Conservation (phyloP, 2,329 filamentous ascomycete species). For the Colletotrichum camelliae region DNA sequence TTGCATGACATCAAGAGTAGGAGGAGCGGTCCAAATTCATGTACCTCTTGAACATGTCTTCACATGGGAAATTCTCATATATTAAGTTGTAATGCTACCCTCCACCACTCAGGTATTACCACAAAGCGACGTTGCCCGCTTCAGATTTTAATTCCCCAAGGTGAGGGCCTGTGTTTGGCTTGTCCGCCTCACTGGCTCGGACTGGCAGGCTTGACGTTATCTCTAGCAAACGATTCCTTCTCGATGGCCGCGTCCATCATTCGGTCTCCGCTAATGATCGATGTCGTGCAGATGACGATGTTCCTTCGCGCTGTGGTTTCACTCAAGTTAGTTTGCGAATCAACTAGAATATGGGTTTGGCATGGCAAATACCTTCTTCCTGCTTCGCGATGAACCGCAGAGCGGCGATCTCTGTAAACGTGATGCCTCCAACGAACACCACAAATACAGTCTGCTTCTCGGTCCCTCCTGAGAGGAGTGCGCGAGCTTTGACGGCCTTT, state of each 20-base stretch:
- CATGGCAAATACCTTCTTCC: slow-evolving; percentile 64
- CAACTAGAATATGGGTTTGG: too few relatives aligned
- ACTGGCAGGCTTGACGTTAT: slow-evolving; percentile 24
- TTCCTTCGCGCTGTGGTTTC: slow-evolving; percentile 68
- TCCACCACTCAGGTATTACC: background rate
- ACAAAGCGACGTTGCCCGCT: background rate
- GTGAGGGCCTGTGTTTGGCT: background rate
- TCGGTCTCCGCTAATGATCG: slow-evolving; percentile 85
- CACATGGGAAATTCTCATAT: background rate
- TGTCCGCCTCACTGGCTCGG: slow-evolving; percentile 23
- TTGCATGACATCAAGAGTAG: background rate
- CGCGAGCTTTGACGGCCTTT: slow-evolving; percentile 86
- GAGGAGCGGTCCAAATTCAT: background rate
- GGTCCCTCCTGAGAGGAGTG: slow-evolving; percentile 77
- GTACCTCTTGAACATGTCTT: background rate
- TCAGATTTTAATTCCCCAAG: background rate
- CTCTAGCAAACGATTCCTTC: slow-evolving; percentile 65
- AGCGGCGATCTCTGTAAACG: slow-evolving; percentile 94
- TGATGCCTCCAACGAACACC: slow-evolving; percentile 98
- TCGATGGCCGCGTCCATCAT: slow-evolving; percentile 89
- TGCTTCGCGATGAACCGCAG: slow-evolving; percentile 87
- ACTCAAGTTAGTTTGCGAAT: background rate
- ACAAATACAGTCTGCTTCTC: slow-evolving; percentile 88
- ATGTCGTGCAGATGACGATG: slow-evolving; percentile 91
- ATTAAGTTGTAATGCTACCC: background rate